Percentiles rank a stretch among this genome's conserved stretches.
phyloP scores from a whole-genome alignment of 164 flowering plant species.

The Umbilicus rupestris region DNA sequence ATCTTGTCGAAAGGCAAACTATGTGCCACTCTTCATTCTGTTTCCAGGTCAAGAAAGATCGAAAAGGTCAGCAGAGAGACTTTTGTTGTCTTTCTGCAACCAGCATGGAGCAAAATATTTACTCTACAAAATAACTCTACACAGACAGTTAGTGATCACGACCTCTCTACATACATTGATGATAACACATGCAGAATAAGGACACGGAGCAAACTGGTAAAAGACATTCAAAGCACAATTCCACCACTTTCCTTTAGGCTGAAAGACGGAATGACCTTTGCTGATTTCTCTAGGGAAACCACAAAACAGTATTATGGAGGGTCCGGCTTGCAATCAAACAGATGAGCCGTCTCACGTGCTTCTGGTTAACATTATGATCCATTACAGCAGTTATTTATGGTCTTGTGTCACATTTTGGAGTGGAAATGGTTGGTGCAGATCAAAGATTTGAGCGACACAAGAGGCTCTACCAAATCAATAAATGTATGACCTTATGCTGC shows the following conservation, averaged over 20 bases:
- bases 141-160: conserved; percentile 11
- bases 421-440: not conserved
- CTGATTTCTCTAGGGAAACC: conserved; percentile 74
- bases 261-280: conserved; percentile 90
- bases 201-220: conserved; percentile 13
- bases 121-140: conserved; percentile 29
- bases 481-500: not conserved
- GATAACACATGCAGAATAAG: conserved; percentile 7
- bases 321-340: conserved; percentile 69
- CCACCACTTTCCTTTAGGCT: conserved; percentile 67
- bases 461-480: not conserved
- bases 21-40: conserved; percentile 84
- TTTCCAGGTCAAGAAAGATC: conserved; percentile 34
- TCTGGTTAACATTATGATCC: not conserved
- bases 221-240: conserved; percentile 39
- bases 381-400: not conserved
- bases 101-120: conserved; percentile 71
- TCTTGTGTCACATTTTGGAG: not conserved
- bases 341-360: conserved; percentile 14
- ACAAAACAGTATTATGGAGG: conserved; percentile 85
- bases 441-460: not conserved
- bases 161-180: conserved; percentile 6
- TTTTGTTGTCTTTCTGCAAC: conserved; percentile 90
- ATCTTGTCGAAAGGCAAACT: conserved; percentile 76
- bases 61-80: conserved; percentile 64